Base-by-base conservation (phyloP, 495 filamentous ascomycete species). In the Cairneyella variabilis region DNA sequence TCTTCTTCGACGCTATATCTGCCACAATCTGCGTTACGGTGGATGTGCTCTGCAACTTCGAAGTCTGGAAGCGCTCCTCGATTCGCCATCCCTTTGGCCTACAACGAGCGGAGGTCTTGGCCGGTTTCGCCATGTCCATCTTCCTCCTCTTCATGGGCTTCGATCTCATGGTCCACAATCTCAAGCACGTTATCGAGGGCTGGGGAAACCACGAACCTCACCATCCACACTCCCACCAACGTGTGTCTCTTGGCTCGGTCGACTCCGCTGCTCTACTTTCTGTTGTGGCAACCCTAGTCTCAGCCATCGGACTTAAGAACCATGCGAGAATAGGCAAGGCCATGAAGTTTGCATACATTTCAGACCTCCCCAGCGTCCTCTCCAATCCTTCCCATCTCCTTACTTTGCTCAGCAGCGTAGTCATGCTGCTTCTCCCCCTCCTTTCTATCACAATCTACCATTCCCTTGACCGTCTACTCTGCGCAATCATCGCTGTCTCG, bases 61-160 rank as follows among this genome's bases (percentile, higher is more conserved):
- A 97, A 64, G 92, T 97, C 3, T 97, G 95, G 95, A 91, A 89
- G 53, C 81, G 93, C 36, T 91, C 88, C 47, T 91, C 83, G 56
- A 88, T 98, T 53, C 84, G 89, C 3, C 91, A 97, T 69, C 95
- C 93, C 4, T 98, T 98, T 65, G 93, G 87, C 16, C 76, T 97
- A 8, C 89, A 96, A 66, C 82, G 93, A 37, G 87, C 89, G 39
- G 93, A 98, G 64, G 91, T 98, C 1, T 76, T 98, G 2, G 91
- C 90, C 40, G 93, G 93, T n/a, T 97, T 98, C 53, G 93, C 90
- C 27, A 91, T 97, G 86, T 91, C 89, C 51, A 84, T 98, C 14
- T 85, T 96, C 40, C 82, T 98, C 8, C 78, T 96, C 25, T 98
- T 98, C 67, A 96, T 96, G 82, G 91, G 92, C 18, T 83, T 98